Evolutionary conservation across 345 rosid species (phyloP), one percentile per base, ranked within the genome.

Genomic region (Eucalyptus victrix): DNA sequence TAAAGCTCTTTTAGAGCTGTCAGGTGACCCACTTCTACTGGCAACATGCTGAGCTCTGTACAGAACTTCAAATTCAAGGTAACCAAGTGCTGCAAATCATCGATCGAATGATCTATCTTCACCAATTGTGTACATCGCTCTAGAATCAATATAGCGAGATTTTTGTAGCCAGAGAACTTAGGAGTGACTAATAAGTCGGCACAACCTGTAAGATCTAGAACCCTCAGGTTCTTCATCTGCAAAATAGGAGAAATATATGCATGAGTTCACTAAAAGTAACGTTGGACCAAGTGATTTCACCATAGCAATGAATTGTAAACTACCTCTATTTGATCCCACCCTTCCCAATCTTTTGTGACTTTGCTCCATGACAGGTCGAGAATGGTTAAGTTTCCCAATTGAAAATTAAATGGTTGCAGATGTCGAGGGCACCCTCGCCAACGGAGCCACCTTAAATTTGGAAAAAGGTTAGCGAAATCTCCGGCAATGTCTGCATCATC

Each of bases 41-140:
- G 58, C 58, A 53, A 53, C 24, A 53, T 53, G 24, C 24, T 53
- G 10, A 53, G 58, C 5, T 53, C 58, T 53, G 58, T 53, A 24
- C 58, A 53, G 58, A 53, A 53, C 58, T 53, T 53, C 24, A 53
- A 3, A 53, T 53, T 53, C 10, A 53, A 0, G 5, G 58, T 0
- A 53, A 1, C 24, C 58, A 53, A 8, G 24, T 0, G 0, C 58
- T 1, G 0, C 10, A 53, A 53, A 3, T 53, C 0, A 10, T 2
- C 10, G 0, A 53, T 19, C 10, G 58, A 53, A 7, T 53, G 58
- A 53, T 53, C 58, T 53, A 53, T 53, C 24, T 11, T 1, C 14
- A 58, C 2, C 13, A 58, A 58, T 11, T 58, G 65, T 1, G 65
- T 24, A 58, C 65, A 58, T 58, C 30, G 65, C 65, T 58, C 65